Conservation (phyloP, 1,284 basidiomycete species). For the Fomitopsis betulina region DNA sequence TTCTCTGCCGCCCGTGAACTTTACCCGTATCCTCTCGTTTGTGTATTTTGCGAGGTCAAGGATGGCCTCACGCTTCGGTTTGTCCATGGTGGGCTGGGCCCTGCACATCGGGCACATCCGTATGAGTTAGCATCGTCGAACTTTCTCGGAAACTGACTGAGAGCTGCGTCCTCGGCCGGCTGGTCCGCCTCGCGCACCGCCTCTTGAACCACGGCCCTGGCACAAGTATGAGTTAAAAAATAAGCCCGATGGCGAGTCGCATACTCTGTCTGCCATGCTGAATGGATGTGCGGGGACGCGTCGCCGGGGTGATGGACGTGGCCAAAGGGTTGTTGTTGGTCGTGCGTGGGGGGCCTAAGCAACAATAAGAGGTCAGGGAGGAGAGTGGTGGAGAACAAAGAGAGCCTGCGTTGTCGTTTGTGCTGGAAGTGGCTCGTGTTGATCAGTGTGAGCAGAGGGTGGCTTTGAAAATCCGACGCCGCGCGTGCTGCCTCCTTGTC, state of each 20-base stretch:
- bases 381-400: not conserved
- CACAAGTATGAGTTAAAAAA: slow-evolving; percentile 1
- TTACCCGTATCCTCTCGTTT: slow-evolving; percentile 90
- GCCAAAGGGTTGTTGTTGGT: not conserved
- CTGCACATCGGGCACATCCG: slow-evolving; percentile 5
- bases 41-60: slow-evolving; percentile 94
- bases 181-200: slow-evolving; percentile 18
- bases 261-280: slow-evolving; percentile 33
- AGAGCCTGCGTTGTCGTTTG: slow-evolving; percentile 6
- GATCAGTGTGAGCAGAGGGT: slow-evolving; percentile 1
- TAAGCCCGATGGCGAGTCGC: slow-evolving; percentile 7
- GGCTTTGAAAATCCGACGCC: slow-evolving; percentile 14
- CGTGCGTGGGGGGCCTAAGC: not conserved
- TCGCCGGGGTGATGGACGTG: not conserved
- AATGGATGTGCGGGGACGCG: not conserved
- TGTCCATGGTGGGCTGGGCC: slow-evolving; percentile 59
- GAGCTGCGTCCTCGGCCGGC: slow-evolving; percentile 17
- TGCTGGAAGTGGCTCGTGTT: slow-evolving; percentile 1
- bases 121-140: not conserved
- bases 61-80: slow-evolving; percentile 93
- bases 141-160: slow-evolving; percentile 13
- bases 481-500: not conserved
- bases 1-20: slow-evolving; percentile 95
- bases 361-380: not conserved
- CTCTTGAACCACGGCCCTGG: slow-evolving; percentile 28